These are phyloP conservation scores for Cyclotella atomus DNA, from an alignment of 108 stramenopile genomes.

Conservation along the genomic window DNA sequence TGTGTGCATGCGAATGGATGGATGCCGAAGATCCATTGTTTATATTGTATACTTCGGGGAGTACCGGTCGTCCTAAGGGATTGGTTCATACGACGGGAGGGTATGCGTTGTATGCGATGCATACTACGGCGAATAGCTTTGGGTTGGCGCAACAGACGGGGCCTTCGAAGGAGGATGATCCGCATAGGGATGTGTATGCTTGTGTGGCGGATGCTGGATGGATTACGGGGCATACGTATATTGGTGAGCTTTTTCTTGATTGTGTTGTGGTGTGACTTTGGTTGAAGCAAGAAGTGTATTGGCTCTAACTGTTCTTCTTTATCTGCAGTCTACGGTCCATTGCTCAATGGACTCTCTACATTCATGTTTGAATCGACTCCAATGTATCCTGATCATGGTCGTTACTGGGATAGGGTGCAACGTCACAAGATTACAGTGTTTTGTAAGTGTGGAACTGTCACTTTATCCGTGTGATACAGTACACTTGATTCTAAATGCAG, in stretches of 20 bases:
- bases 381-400: conserved; percentile 86
- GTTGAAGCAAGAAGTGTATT: no score
- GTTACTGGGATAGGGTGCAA: conserved; percentile 95
- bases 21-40: conserved; percentile 94
- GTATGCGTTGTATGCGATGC: conserved; percentile 90
- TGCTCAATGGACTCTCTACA: conserved; percentile 92
- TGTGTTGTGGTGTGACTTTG: no score
- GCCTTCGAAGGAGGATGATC: conserved; percentile 22
- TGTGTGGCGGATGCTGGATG: conserved; percentile 98
- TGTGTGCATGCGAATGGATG: conserved; percentile 83
- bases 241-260: no score
- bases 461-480: no score
- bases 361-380: conserved; percentile 96
- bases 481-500: no score
- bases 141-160: conserved; percentile 53
- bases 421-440: conserved; percentile 88
- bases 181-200: conserved; percentile 86
- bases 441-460: no score
- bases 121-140: conserved; percentile 88
- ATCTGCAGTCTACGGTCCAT: conserved; percentile 96
- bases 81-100: conserved; percentile 95
- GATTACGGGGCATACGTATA: conserved; percentile 99
- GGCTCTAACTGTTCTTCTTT: no score
- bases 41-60: conserved; percentile 97
- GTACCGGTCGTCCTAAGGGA: conserved; percentile 96